phyloP scores from a whole-genome alignment of 805 yeast species.

The Kazachstania taianensis region DNA sequence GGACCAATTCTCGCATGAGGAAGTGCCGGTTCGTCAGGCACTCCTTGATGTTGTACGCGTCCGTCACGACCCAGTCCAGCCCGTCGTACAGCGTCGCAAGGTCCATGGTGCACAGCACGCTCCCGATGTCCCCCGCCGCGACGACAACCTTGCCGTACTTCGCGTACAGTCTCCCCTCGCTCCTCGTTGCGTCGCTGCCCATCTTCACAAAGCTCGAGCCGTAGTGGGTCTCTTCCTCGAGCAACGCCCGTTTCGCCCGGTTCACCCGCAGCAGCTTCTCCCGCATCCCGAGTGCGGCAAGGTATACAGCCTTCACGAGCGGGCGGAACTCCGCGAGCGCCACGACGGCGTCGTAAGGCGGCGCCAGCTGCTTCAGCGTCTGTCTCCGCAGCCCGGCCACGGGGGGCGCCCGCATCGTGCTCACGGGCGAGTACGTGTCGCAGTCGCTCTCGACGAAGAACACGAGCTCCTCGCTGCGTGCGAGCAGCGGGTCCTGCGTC shows the following conservation, averaged over 20 bases:
- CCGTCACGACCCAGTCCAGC: constrained; percentile 50
- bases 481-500: constrained; percentile 62
- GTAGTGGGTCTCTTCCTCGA: constrained; percentile 46
- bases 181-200: constrained; percentile 16
- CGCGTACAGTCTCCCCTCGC: constrained; percentile 48
- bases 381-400: constrained; percentile 84
- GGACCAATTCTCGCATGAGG: constrained; percentile 76
- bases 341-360: constrained; percentile 80
- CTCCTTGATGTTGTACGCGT: constrained; percentile 83
- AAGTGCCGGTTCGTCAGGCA: constrained; percentile 87
- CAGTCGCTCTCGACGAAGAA: constrained; percentile 74
- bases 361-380: constrained; percentile 82
- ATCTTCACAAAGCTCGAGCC: constrained; percentile 30
- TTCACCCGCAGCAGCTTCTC: constrained; percentile 49
- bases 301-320: constrained; percentile 63
- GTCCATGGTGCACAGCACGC: constrained; percentile 60
- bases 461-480: constrained; percentile 80
- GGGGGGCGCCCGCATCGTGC: constrained; percentile 37
- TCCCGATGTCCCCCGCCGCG: constrained; percentile 65
- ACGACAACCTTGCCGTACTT: constrained; percentile 60
- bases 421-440: constrained; percentile 39
- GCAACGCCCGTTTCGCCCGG: constrained; percentile 37
- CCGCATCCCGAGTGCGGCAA: constrained; percentile 40
- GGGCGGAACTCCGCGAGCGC: constrained; percentile 85
- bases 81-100: constrained; percentile 73